Percentiles rank a stretch among this genome's conserved stretches.
Evolutionary conservation across 768 basidiomycete species (phyloP).

Genomic region (Suillus decipiens): DNA sequence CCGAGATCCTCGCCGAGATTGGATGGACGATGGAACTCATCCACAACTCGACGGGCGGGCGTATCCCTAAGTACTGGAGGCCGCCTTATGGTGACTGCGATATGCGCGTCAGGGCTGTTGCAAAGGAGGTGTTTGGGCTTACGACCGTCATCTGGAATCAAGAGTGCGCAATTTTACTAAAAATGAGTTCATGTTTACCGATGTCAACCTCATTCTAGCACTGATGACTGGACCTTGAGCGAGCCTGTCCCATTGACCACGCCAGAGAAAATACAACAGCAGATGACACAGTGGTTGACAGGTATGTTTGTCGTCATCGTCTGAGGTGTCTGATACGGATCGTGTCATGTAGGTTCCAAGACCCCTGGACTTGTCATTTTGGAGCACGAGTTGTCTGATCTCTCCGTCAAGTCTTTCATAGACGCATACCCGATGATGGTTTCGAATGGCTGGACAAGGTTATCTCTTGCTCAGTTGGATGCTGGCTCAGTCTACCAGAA

Average conservation of each 20-base stretch:
- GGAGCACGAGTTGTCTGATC: constrained; percentile 76
- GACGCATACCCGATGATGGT: constrained; percentile 62
- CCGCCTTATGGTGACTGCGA: constrained; percentile 88
- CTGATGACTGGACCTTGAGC: constrained; percentile 74
- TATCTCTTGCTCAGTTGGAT: constrained; percentile 51
- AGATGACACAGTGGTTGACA: constrained; percentile 58
- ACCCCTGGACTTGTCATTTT: constrained; percentile 78
- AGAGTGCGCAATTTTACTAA: constrained; percentile 52
- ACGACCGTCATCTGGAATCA: constrained; percentile 89
- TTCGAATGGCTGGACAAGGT: constrained; percentile 69
- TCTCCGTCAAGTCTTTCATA: constrained; percentile 68
- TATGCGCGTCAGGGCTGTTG: constrained; percentile 81
- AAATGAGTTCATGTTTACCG: constrained; percentile 4
- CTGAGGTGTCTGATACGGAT: constrained; percentile 5
- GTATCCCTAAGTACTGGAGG: constrained; percentile 79
- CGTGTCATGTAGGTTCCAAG: constrained; percentile 54
- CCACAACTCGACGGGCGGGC: constrained; percentile 78
- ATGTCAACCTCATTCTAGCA: constrained; percentile 40
- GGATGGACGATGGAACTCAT: constrained; percentile 84
- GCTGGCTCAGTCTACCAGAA: constrained; percentile 50
- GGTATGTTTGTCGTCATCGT: constrained; percentile 35
- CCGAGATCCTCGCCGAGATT: constrained; percentile 65
- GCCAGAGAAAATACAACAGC: constrained; percentile 42
- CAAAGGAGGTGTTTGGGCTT: constrained; percentile 83
- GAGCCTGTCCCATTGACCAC: constrained; percentile 43